Percentiles rank a stretch among this genome's conserved stretches.
phyloP scores from a whole-genome alignment of 2,329 filamentous ascomycete genomes.

The Talaromyces sp. region DNA sequence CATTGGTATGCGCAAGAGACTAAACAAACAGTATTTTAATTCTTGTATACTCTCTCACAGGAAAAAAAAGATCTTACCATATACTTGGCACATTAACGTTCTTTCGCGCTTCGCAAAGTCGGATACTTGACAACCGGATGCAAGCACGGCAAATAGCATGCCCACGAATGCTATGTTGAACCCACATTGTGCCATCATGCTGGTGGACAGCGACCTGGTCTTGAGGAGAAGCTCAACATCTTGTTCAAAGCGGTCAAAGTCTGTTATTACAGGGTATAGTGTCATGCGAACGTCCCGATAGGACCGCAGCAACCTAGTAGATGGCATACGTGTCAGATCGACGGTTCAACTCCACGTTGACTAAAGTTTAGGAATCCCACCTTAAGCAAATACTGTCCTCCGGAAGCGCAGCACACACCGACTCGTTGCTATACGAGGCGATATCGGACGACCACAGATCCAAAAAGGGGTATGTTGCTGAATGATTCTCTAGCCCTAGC shows the following conservation, averaged over 20 bases:
- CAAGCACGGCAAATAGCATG: constrained; percentile 57
- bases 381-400: constrained; percentile 53
- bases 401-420: constrained; percentile 56
- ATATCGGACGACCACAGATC: constrained; percentile 61
- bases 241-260: constrained; percentile 51
- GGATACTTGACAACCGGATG: constrained; percentile 59
- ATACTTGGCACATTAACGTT: constrained; percentile 60
- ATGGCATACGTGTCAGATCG: background rate
- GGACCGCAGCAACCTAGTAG: constrained; percentile 49
- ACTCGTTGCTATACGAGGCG: constrained; percentile 52
- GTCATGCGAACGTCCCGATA: constrained; percentile 56
- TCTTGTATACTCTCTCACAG: background rate
- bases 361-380: constrained; percentile 8
- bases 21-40: constrained; percentile 16
- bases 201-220: constrained; percentile 39
- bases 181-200: constrained; percentile 48
- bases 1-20: constrained; percentile 64
- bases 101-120: constrained; percentile 54
- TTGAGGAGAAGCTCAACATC: constrained; percentile 51
- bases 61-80: constrained; percentile 40
- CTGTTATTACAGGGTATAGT: constrained; percentile 57
- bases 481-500: constrained; percentile 60
- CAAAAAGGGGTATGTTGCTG: constrained; percentile 61
- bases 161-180: constrained; percentile 56
- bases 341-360: background rate